Conservation (phyloP, 2,329 filamentous ascomycete genomes). For the Immersiporthe knoxdaviesiana region DNA sequence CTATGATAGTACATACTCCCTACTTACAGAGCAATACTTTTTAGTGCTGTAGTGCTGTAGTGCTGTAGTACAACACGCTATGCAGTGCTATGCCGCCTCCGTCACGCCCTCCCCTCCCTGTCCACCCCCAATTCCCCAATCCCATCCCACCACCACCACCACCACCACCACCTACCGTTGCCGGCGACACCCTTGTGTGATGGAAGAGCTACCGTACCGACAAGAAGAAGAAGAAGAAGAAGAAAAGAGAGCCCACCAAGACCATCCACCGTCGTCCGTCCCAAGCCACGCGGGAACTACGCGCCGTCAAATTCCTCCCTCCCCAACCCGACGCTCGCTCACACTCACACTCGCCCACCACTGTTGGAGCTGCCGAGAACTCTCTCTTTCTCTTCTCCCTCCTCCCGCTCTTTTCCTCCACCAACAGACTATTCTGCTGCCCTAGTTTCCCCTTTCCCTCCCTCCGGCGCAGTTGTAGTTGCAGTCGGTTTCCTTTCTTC, state of each 20-base stretch:
- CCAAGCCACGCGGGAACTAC: constrained; percentile 13
- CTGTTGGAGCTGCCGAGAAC: neutral
- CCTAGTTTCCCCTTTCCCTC: constrained; percentile 3
- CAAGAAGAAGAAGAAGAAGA: neutral
- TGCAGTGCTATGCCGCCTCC: neutral
- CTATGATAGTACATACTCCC: neutral
- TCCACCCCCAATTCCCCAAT: neutral
- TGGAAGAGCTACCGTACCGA: constrained; percentile 13
- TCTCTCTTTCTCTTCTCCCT: too few relatives aligned
- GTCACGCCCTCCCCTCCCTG: neutral
- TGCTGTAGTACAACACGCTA: neutral
- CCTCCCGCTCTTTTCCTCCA: too few relatives aligned
- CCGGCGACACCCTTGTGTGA: constrained; percentile 8
- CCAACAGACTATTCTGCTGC: neutral
- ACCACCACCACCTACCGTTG: neutral
- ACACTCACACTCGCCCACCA: neutral
- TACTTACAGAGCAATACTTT: neutral
- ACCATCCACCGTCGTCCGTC: constrained; percentile 2
- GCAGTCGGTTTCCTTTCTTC: neutral
- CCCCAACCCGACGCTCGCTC: neutral
- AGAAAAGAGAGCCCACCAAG: neutral
- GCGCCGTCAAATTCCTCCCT: constrained; percentile 18
- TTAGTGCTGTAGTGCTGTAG: neutral
- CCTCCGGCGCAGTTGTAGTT: neutral
- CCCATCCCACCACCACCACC: neutral